Percentiles rank a stretch among this genome's conserved stretches.
Conservation (phyloP, 148 eudicot species). For the Heliosperma pusillum region DNA sequence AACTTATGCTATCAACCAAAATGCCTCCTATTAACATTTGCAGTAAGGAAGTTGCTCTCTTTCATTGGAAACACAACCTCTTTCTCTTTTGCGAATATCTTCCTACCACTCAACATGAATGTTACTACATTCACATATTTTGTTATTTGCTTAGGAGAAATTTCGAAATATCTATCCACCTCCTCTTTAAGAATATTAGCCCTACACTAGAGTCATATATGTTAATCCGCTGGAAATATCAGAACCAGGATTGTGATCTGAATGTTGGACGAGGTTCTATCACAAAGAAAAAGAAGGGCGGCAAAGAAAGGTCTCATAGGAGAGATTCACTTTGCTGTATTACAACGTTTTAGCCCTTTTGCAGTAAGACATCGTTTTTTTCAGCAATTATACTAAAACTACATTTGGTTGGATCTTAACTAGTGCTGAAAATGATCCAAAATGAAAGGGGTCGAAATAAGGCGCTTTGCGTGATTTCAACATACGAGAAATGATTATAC, state of each 20-base stretch:
- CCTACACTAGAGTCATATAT: not conserved
- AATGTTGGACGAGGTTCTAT: not conserved
- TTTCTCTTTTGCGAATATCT: too few species aligned
- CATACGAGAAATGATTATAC: too few species aligned
- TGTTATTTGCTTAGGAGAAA: not conserved
- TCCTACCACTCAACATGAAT: too few species aligned
- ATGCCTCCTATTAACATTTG: not conserved
- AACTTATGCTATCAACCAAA: not conserved
- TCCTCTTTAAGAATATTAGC: not conserved
- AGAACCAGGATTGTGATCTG: not conserved
- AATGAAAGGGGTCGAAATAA: not conserved
- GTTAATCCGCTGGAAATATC: not conserved
- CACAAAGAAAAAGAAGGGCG: not conserved
- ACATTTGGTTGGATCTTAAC: not conserved
- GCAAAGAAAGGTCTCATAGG: not conserved
- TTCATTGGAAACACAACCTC: too few species aligned
- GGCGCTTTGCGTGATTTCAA: too few species aligned
- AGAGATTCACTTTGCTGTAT: not conserved
- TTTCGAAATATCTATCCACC: not conserved
- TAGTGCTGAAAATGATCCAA: too few species aligned
- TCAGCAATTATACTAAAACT: not conserved
- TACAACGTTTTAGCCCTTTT: not conserved
- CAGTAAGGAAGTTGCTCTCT: not conserved
- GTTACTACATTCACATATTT: not conserved
- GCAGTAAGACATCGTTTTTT: not conserved